phyloP scores from a whole-genome alignment of 208 protist genomes.

The Tetramitus jugosus region DNA sequence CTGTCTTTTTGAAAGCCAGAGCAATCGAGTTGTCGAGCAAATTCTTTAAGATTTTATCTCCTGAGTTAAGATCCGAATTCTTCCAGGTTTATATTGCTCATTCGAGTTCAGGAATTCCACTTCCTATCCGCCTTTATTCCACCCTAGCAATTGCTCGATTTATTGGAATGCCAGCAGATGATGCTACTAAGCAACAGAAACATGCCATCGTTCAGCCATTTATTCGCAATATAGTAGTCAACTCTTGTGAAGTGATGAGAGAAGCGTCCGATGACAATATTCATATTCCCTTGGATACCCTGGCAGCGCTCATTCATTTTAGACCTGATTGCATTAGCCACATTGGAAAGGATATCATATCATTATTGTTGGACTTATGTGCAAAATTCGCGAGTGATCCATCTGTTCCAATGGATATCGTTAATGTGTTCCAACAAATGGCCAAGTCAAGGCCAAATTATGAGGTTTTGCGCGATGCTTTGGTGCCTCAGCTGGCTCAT shows the following conservation, averaged over 20 bases:
- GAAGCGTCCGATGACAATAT: not conserved
- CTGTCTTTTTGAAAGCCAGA: too few species aligned
- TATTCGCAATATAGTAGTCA: too few species aligned
- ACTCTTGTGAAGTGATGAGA: not conserved
- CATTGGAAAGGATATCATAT: not conserved
- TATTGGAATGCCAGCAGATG: too few species aligned
- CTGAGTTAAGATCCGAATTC: too few species aligned
- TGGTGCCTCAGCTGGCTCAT: not conserved
- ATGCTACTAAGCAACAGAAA: too few species aligned
- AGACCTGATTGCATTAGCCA: not conserved
- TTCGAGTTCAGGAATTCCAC: too few species aligned
- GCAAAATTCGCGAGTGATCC: not conserved
- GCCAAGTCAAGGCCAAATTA: not conserved
- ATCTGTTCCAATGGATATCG: not conserved
- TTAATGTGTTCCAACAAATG: slow-evolving; percentile 10
- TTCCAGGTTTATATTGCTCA: too few species aligned
- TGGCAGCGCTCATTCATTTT: not conserved
- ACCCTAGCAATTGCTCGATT: too few species aligned
- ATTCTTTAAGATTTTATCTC: too few species aligned
- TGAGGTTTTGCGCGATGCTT: not conserved
- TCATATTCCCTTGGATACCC: not conserved
- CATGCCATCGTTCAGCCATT: too few species aligned
- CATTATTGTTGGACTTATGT: not conserved
- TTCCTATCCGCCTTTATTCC: too few species aligned
- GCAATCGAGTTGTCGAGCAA: too few species aligned